Percentiles rank a stretch among this genome's conserved stretches.
phyloP scores from a whole-genome alignment of 2,329 filamentous ascomycete species.

The Aspergillus chevalieri region DNA sequence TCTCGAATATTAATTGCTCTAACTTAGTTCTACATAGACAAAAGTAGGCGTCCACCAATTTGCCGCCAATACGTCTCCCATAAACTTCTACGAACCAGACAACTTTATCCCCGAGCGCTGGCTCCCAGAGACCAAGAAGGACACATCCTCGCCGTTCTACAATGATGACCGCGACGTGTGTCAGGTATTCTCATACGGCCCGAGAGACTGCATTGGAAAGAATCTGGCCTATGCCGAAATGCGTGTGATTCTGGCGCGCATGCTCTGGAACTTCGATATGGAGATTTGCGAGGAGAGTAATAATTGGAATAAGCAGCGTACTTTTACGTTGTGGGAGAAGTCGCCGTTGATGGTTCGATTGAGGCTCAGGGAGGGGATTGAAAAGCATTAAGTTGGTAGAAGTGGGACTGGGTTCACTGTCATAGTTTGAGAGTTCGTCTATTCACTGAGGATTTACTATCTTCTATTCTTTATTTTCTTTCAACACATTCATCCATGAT shows the following conservation, averaged over 20 bases:
- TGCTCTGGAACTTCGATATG: conserved; percentile 48
- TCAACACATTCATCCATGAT: too few relatives aligned
- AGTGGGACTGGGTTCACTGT: too few relatives aligned
- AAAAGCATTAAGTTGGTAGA: too few relatives aligned
- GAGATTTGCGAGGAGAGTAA: conserved; percentile 30
- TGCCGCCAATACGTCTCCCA: conserved; percentile 37
- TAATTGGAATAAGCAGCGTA: conserved; percentile 34
- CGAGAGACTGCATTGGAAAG: conserved; percentile 46
- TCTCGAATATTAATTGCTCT: background rate
- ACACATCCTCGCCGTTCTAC: conserved; percentile 26
- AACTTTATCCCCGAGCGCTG: conserved; percentile 46
- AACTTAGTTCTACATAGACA: conserved; percentile 24
- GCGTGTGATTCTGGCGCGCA: conserved; percentile 41
- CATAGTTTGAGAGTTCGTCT: too few relatives aligned
- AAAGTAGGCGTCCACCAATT: conserved; percentile 40
- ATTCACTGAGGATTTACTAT: too few relatives aligned
- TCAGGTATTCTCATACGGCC: conserved; percentile 45
- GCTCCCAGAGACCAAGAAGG: conserved; percentile 17
- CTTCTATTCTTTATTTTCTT: too few relatives aligned
- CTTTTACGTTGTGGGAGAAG: conserved; percentile 37
- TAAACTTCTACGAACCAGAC: conserved; percentile 40
- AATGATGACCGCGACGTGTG: conserved; percentile 40
- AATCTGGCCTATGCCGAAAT: conserved; percentile 48
- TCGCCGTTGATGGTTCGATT: conserved; percentile 18
- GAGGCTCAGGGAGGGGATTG: too few relatives aligned